Conservation (phyloP, 208 protist genomes). For the Trypanosoma theileri region DNA sequence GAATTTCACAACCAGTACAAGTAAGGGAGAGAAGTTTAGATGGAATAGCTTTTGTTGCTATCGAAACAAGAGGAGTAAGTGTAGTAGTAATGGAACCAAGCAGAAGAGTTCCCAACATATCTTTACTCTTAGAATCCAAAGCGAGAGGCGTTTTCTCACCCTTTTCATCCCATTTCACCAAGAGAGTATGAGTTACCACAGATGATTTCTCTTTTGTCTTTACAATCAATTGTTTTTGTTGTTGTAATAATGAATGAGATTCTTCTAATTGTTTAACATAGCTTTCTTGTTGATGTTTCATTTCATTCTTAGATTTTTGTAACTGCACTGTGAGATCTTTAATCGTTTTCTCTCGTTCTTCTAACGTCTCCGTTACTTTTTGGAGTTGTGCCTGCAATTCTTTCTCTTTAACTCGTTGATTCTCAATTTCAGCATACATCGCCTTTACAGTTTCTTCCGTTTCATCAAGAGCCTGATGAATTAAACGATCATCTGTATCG, state of each 20-base stretch:
- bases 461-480: constrained; percentile 50
- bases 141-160: neutral
- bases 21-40: constrained; percentile 9
- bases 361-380: constrained; percentile 4
- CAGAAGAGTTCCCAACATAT: constrained; percentile 17
- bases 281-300: neutral
- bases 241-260: neutral
- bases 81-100: constrained; percentile 7
- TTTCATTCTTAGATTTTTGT: neutral
- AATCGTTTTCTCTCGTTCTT: constrained; percentile 9
- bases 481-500: constrained; percentile 33
- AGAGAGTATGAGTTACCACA: neutral
- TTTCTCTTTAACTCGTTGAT: constrained; percentile 8
- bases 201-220: neutral
- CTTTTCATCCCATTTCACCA: neutral
- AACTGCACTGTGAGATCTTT: constrained; percentile 1
- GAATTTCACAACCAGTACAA: constrained; percentile 1
- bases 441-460: constrained; percentile 58
- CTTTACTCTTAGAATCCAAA: constrained; percentile 3
- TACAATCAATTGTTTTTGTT: constrained; percentile 4
- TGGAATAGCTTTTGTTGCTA: neutral
- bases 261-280: constrained; percentile 3
- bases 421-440: constrained; percentile 50
- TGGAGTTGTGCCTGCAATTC: constrained; percentile 4
- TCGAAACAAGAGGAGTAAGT: no score